Conservation (phyloP, 495 filamentous ascomycete species). For the Peziza echinospora region DNA sequence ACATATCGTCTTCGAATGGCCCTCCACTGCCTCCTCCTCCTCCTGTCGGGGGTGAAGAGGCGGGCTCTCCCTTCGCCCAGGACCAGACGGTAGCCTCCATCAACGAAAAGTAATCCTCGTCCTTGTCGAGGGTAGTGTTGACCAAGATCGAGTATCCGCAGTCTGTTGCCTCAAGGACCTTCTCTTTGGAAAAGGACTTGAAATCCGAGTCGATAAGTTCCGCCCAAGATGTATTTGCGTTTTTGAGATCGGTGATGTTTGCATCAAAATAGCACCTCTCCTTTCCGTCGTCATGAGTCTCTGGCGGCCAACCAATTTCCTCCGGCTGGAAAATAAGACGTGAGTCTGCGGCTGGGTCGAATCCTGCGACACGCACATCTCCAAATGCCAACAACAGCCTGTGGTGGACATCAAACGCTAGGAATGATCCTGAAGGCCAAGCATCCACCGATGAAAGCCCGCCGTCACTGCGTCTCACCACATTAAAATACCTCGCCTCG, state of each 20-base stretch:
- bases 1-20: neutral
- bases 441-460: conserved; percentile 5
- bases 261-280: neutral
- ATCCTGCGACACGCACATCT: conserved; percentile 2
- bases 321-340: conserved; percentile 4
- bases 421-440: conserved; percentile 10
- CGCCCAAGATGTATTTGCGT: conserved; percentile 9
- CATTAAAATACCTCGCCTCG: conserved; percentile 6
- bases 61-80: conserved; percentile 5
- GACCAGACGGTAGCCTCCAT: conserved; percentile 5
- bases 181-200: neutral
- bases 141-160: conserved; percentile 9
- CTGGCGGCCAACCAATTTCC: neutral
- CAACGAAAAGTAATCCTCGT: neutral
- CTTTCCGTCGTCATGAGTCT: neutral
- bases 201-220: conserved; percentile 4
- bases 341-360: neutral
- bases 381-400: conserved; percentile 7
- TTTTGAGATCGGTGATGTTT: neutral
- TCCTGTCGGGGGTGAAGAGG: neutral
- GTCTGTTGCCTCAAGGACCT: conserved; percentile 1
- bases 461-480: neutral
- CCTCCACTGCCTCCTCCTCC: neutral
- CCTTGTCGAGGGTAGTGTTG: conserved; percentile 4
- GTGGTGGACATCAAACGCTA: conserved; percentile 4